phyloP scores from a whole-genome alignment of 805 yeast species.

The Candida patagonica region DNA sequence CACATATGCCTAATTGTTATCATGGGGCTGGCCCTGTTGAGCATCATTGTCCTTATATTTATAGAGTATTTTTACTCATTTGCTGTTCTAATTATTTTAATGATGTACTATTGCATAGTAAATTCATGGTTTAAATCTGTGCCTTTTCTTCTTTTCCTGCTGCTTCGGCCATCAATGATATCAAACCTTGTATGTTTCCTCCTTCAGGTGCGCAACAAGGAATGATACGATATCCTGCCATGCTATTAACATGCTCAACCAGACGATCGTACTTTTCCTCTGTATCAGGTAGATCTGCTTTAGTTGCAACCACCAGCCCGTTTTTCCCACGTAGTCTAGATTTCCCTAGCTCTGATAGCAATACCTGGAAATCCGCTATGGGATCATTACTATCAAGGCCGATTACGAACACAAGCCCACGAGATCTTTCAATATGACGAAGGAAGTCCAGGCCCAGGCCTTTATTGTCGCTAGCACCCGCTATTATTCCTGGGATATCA shows the following conservation, averaged over 20 bases:
- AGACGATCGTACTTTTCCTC: conserved; percentile 40
- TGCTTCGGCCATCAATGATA: conserved; percentile 51
- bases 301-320: conserved; percentile 79
- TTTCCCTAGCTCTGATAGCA: conserved; percentile 64
- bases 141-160: background rate
- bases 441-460: conserved; percentile 94
- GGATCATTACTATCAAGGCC: conserved; percentile 65
- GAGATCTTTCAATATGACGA: conserved; percentile 86
- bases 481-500: conserved; percentile 92
- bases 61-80: too few relatives aligned
- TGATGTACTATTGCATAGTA: too few relatives aligned
- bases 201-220: conserved; percentile 77
- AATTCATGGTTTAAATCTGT: too few relatives aligned
- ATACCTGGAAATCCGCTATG: conserved; percentile 47
- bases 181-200: conserved; percentile 64
- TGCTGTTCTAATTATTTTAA: too few relatives aligned
- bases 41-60: too few relatives aligned
- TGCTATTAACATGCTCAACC: conserved; percentile 33
- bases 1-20: too few relatives aligned
- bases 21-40: too few relatives aligned
- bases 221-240: conserved; percentile 54
- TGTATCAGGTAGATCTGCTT: conserved; percentile 68
- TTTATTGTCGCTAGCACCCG: conserved; percentile 71
- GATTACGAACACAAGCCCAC: conserved; percentile 80
- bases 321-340: conserved; percentile 51